Evolutionary conservation across 2,329 filamentous ascomycete species (phyloP), one percentile per base, ranked within the genome.

Genomic region (Phyllosticta paracitricarpa): DNA sequence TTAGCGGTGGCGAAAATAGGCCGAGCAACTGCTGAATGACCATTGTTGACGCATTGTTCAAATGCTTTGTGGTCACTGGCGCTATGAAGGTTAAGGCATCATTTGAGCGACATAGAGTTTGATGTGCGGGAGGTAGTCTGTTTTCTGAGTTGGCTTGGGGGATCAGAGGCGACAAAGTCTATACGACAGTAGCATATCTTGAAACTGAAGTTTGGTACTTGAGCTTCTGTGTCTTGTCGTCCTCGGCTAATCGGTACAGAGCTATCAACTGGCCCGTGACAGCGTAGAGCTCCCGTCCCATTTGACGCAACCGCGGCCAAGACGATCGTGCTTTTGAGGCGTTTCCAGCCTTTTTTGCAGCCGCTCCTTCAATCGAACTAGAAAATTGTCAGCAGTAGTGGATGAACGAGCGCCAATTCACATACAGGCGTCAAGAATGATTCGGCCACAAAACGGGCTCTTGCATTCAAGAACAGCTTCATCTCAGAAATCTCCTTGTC

Each of bases 401-500:
- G n/a, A 14, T 14, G 3, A 10, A 6, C n/a, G 24, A 30, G 2
- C 7, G 4, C 9, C 7, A 24, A 51, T 17, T 53, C 40, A 72
- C 82, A 66, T 81, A 94, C 89, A 63, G 93, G 94, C 72, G 93
- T 97, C 76, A 99, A 79, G 83, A 99, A 99, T 63, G 94, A 97
- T 78, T 99, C 94, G 56, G 94, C 94, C 58, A 99, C 93, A 73
- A 97, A 99, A 81, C 94, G 88, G 74, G 94, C 94, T 77, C 94
- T 84, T 61, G 94, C 92, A 75, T 99, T 99, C 74, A 99, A 81
- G 77, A 99, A 99, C 70, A 99, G 88, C 83, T 99, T 99, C 94
- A 99, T 97, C 79, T 99, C 95, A 2, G 94, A 97, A 63, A 99
- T 99, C 77, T 99, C 94, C 82, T 99, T 99, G 76, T 99, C 95